Evolutionary conservation across 768 basidiomycete genomes (phyloP).

Genomic region (Ramaria sp.): DNA sequence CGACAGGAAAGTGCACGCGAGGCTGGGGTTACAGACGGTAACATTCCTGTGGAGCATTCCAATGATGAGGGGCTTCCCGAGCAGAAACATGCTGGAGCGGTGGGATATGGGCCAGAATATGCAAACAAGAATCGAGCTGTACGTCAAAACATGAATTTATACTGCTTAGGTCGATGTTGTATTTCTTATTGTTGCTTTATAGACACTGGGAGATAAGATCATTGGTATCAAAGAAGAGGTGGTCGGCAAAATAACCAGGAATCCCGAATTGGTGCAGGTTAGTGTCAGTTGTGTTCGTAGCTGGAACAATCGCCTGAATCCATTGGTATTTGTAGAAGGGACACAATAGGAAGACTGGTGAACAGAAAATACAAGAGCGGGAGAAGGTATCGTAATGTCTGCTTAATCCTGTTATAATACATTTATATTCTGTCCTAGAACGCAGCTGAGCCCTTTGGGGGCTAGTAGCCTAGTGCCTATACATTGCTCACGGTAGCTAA

Average conservation of each 20-base stretch:
- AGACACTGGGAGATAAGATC: slow-evolving; percentile 27
- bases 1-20: too few relatives aligned
- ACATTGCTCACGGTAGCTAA: too few relatives aligned
- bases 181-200: slow-evolving; percentile 19
- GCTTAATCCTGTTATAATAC: too few relatives aligned
- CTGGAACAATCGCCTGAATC: neutral
- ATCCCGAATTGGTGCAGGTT: slow-evolving; percentile 23
- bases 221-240: slow-evolving; percentile 28
- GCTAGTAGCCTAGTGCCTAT: too few relatives aligned
- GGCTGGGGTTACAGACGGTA: too few relatives aligned
- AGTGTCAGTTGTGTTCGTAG: neutral
- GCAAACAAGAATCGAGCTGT: slow-evolving; percentile 8
- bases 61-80: slow-evolving; percentile 21
- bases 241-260: slow-evolving; percentile 27
- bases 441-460: too few relatives aligned
- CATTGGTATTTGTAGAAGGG: slow-evolving; percentile 19
- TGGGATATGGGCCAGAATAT: slow-evolving; percentile 21
- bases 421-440: too few relatives aligned
- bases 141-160: neutral
- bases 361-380: slow-evolving; percentile 26
- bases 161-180: slow-evolving; percentile 18
- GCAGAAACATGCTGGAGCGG: slow-evolving; percentile 32
- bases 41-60: too few relatives aligned
- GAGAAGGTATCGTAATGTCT: neutral
- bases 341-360: slow-evolving; percentile 28